Percentiles rank a stretch among this genome's conserved stretches.
These are phyloP conservation scores for Fusarium sp. DNA, from an alignment of 2,329 filamentous ascomycete genomes.

Conservation along the genomic window DNA sequence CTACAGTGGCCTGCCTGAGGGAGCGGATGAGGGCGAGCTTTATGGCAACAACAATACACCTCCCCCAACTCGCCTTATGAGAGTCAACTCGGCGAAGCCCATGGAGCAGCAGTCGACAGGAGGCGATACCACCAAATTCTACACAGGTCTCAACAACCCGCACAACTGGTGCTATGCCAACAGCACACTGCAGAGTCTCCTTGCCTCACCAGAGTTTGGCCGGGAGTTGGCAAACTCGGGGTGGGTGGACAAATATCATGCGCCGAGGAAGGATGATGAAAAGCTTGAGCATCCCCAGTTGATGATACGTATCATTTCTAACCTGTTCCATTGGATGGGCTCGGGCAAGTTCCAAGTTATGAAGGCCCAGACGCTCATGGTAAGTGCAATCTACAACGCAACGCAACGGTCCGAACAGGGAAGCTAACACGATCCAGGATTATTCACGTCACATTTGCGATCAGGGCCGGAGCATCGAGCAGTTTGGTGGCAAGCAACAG, in stretches of 20 bases:
- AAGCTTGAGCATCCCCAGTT: conserved; percentile 66
- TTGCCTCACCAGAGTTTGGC: conserved; percentile 77
- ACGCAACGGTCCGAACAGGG: conserved; percentile 15
- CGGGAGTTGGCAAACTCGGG: conserved; percentile 69
- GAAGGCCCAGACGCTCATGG: conserved; percentile 68
- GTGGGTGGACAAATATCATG: conserved; percentile 74
- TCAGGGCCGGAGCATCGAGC: conserved; percentile 42
- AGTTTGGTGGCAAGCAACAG: conserved; percentile 80
- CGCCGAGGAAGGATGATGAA: conserved; percentile 73
- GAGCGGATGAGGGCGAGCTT: conserved; percentile 51
- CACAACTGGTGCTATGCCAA: conserved; percentile 93
- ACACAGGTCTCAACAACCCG: conserved; percentile 81
- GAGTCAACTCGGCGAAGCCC: conserved; percentile 53
- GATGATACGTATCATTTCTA: conserved; percentile 70
- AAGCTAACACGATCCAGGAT: conserved; percentile 56
- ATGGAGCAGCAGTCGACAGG: conserved; percentile 61
- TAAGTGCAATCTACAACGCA: conserved; percentile 51
- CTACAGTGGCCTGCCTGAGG: conserved; percentile 78
- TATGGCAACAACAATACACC: conserved; percentile 57
- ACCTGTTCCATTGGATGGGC: conserved; percentile 69
- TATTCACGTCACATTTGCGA: conserved; percentile 62
- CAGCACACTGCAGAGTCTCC: conserved; percentile 85
- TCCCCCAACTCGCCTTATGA: conserved; percentile 52
- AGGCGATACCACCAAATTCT: conserved; percentile 41
- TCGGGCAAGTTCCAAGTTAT: conserved; percentile 63